Conservation (phyloP, 2,329 filamentous ascomycete genomes). For the Fusarium nurragi region DNA sequence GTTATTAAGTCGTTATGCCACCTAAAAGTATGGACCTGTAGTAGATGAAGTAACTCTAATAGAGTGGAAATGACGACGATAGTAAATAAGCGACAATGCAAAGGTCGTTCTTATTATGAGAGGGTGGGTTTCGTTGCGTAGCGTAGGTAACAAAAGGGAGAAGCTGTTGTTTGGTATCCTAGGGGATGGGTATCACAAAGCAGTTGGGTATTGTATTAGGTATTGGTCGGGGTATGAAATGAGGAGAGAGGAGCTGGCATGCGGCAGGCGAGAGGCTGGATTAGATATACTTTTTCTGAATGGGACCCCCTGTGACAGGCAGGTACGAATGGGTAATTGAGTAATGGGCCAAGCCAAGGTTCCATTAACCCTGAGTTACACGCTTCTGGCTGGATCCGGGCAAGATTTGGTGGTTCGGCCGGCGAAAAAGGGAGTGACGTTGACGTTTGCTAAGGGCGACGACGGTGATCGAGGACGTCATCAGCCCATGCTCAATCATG, state of each 20-base stretch:
- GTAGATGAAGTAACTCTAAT: constrained; percentile 6
- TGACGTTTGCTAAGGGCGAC: constrained; percentile 49
- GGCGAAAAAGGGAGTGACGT: constrained; percentile 46
- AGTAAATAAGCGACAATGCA: constrained; percentile 9
- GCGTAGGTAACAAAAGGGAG: constrained; percentile 20
- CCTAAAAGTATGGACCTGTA: constrained; percentile 6
- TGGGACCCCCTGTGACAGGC: constrained; percentile 24
- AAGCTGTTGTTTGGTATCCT: constrained; percentile 34
- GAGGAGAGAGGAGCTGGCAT: not conserved
- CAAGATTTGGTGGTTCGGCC: constrained; percentile 24
- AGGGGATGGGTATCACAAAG: constrained; percentile 47
- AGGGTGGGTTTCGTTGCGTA: not conserved
- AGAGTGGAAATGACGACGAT: not conserved
- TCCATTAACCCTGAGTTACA: constrained; percentile 20
- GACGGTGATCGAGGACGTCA: constrained; percentile 49
- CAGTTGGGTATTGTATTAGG: constrained; percentile 36
- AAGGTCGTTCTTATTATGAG: constrained; percentile 21
- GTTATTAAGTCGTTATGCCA: constrained; percentile 28
- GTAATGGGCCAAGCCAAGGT: constrained; percentile 15
- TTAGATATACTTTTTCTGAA: constrained; percentile 43
- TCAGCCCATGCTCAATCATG: constrained; percentile 36
- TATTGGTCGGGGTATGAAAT: constrained; percentile 29
- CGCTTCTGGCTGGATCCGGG: constrained; percentile 35
- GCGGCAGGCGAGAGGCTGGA: constrained; percentile 26
- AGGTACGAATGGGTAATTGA: constrained; percentile 24